Evolutionary conservation across 495 filamentous ascomycete genomes (phyloP), one percentile per base, ranked within the genome.

Genomic region (Hypomontagnella monticulosa): DNA sequence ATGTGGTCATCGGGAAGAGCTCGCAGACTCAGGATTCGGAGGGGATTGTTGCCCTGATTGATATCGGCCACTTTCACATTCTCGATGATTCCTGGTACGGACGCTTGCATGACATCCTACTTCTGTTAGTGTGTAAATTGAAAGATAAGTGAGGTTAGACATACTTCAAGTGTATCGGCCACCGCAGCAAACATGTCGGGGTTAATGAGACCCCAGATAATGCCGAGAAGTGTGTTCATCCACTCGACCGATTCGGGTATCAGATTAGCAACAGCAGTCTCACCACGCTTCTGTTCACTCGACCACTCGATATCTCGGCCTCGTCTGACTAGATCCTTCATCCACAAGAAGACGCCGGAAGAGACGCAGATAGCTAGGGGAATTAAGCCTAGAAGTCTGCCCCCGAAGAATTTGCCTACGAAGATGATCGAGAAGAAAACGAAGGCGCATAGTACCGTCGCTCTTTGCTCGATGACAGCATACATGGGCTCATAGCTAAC

Each of bases 41-140:
- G 70, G 0, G 94, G 92, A 70, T 97, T 97, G 71, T 82, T 91
- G 7, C 94, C 94, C 74, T 97, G 94, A 65, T 91, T 91, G 67
- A 98, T 97, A 69, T 97, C 94, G 44, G 93, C 93, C n/a, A 97
- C 92, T 48, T 93, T 88, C 42, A 98, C 93, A 66, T 97, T 96
- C 74, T 97, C 93, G 49, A 97, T 91, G 34, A 97, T 80, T 0
- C 87, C 88, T 0, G 94, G 94, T 0, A 96, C 88, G 7, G 91
- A 96, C 18, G 93, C 94, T 78, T 96, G 92, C 94, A 98, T 97
- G 47, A 98, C 91, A 71, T 98, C 94, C 76, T 73, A 32, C 4
- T 36, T 27, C 12, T 51, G 40, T 75, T 93, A 91, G 87, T 23
- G 23, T 38, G 12, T 10, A 14, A 12, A 1, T 30, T 27, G 27